These are phyloP conservation scores for Linnemannia elongata DNA, from an alignment of 192 early-diverging fungal species.

Conservation along the genomic window DNA sequence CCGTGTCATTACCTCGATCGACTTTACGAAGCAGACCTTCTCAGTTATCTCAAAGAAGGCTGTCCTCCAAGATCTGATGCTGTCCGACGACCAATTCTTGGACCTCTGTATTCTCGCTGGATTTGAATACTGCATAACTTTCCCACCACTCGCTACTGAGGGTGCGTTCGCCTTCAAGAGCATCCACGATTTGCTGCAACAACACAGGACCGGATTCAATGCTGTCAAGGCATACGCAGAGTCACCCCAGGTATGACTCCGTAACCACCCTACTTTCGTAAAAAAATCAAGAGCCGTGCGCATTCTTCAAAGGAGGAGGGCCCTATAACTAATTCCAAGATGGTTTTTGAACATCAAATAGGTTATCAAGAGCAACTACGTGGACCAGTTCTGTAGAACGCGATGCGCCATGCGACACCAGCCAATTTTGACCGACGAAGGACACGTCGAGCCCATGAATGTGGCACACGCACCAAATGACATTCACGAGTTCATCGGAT, in stretches of 20 bases:
- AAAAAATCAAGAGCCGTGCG: background rate
- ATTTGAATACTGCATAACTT: constrained; percentile 80
- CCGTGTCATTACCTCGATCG: constrained; percentile 74
- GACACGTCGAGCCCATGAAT: constrained; percentile 77
- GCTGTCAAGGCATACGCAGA: constrained; percentile 76
- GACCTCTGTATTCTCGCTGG: constrained; percentile 88
- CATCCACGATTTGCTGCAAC: constrained; percentile 74
- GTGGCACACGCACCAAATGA: constrained; percentile 75
- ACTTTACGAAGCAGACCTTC: constrained; percentile 76
- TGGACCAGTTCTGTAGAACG: constrained; percentile 78
- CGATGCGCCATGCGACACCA: constrained; percentile 81
- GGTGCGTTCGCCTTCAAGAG: constrained; percentile 77
- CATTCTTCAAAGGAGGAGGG: background rate
- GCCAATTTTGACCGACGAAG: constrained; percentile 78
- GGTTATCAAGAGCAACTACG: constrained; percentile 73
- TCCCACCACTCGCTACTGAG: constrained; percentile 71
- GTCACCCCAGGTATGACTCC: constrained; percentile 25
- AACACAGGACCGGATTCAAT: constrained; percentile 81
- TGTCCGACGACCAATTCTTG: constrained; percentile 78
- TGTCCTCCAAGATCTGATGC: constrained; percentile 68
- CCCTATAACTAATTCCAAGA: background rate
- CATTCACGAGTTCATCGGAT: constrained; percentile 86
- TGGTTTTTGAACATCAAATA: background rate
- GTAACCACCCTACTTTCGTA: background rate
- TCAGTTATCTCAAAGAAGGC: constrained; percentile 73